Conservation (phyloP, 2,329 filamentous ascomycete species). For the Dactylonectria macrodidyma region DNA sequence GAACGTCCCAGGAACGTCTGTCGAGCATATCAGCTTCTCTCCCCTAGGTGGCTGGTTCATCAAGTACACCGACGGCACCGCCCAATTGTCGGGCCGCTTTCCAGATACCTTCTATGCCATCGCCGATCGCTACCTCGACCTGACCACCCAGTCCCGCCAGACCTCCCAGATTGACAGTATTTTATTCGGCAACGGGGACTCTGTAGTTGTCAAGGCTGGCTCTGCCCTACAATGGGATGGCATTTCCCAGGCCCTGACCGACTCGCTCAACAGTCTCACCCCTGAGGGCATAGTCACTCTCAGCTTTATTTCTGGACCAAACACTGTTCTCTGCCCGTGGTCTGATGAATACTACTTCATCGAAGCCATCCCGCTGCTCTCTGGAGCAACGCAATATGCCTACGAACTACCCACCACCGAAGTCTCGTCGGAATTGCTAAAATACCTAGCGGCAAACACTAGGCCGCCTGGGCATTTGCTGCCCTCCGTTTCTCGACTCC, state of each 20-base stretch:
- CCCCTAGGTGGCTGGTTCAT: slow-evolving; percentile 31
- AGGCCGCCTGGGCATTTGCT: slow-evolving; percentile 16
- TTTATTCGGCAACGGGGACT: slow-evolving; percentile 16
- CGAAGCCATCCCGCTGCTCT: slow-evolving; percentile 1
- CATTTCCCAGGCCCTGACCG: background rate
- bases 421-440: slow-evolving; percentile 3
- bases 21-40: slow-evolving; percentile 24
- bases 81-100: slow-evolving; percentile 22
- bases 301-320: background rate
- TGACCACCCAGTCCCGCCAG: slow-evolving; percentile 5
- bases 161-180: slow-evolving; percentile 7
- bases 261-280: slow-evolving; percentile 4
- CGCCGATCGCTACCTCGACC: slow-evolving; percentile 5
- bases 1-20: background rate
- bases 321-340: slow-evolving; percentile 27
- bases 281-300: background rate
- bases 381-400: background rate
- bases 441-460: slow-evolving; percentile 11
- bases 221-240: slow-evolving; percentile 11
- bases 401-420: slow-evolving; percentile 7
- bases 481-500: background rate
- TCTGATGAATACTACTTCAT: slow-evolving; percentile 23
- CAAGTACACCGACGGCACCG: slow-evolving; percentile 20
- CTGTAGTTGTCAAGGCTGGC: slow-evolving; percentile 14
- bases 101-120: slow-evolving; percentile 26